Base-by-base conservation (phyloP, 257 asterid species). In the Plantago major region DNA sequence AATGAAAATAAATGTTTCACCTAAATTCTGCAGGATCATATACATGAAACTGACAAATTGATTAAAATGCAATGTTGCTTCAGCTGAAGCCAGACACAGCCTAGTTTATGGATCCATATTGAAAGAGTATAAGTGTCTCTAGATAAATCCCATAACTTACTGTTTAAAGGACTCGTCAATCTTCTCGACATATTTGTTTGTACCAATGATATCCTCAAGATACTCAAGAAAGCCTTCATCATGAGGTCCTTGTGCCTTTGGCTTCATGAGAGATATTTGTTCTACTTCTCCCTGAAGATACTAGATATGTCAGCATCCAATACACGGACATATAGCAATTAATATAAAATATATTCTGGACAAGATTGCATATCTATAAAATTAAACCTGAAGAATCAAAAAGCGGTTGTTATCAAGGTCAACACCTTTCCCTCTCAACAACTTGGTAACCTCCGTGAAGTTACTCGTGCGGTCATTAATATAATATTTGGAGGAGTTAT, bases 191-290 rank as follows among this genome's bases (percentile, higher is more conserved):
- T 89, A 93, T 85, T 86, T 89, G 83, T 85, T 74, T 55, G 99
- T 93, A 74, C 99, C 97, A 68, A 93, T 89, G 61, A 93, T 93
- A 74, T 93, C 99, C 83, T 93, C 97, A 11, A 93, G 89, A 78
- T 93, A 93, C 82, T 93, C 99, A 8, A 89, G 96, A 79, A 93
- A 93, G 46, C 99, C 97, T 75, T 93, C 99, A 73, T 93, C 99
- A 59, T 93, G 99, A 56, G 99, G 88, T 26, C 99, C 99, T 69
- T 89, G 97, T 71, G 92, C 95, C 78, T 82, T 93, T 43, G 99
- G 97, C 80, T 87, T 93, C 99, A 93, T 93, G 63, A 93, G 78
- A 22, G 99, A 93, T 68, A 93, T 93, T 74, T 93, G 99, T 73
- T 93, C 99, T 46, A 93, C 99, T 82, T 93, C 99, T 16, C 99